Conservation (phyloP, 352 stramenopile species). For the Phytopythium litorale region DNA sequence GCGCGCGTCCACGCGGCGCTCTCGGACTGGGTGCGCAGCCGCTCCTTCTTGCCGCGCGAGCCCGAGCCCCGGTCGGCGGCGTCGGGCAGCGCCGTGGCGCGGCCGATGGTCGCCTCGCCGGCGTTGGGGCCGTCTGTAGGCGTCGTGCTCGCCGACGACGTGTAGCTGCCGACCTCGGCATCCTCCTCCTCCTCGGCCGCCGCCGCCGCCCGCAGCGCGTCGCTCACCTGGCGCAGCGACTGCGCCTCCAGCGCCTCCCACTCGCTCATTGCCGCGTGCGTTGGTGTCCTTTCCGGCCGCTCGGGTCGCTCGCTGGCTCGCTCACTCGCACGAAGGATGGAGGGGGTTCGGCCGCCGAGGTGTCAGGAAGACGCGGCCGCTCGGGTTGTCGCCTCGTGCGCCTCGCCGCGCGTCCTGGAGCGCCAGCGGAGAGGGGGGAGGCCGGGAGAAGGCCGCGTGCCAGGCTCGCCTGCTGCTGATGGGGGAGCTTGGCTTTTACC, state of each 20-base stretch:
- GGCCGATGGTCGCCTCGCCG: conserved; percentile 14
- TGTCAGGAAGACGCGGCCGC: not conserved
- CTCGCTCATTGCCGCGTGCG: conserved; percentile 9
- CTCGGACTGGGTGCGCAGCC: conserved; percentile 73
- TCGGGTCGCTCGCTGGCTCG: not conserved
- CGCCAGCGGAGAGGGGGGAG: not conserved
- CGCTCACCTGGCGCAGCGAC: conserved; percentile 4
- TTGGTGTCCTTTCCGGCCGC: not conserved
- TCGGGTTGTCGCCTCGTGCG: not conserved
- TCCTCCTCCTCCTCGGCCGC: conserved; percentile 26
- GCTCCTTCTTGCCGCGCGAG: conserved; percentile 37
- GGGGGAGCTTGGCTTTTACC: not conserved
- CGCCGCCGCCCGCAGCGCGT: conserved; percentile 6
- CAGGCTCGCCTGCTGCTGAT: not conserved
- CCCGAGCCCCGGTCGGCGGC: not conserved
- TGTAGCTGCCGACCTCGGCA: conserved; percentile 23
- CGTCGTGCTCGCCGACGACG: conserved; percentile 36
- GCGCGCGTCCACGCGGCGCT: conserved; percentile 68
- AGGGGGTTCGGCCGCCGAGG: not conserved
- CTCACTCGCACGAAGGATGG: not conserved
- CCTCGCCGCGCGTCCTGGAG: not conserved
- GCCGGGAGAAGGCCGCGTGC: not conserved
- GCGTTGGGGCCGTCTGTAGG: conserved; percentile 20
- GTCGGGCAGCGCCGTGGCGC: conserved; percentile 8
- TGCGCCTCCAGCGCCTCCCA: conserved; percentile 19